A percentile compares a stretch with the other conserved stretches of the same genome.
Conservation (phyloP, 129 eudicot genomes). For the Rutidosis leptorrhynchoides region DNA sequence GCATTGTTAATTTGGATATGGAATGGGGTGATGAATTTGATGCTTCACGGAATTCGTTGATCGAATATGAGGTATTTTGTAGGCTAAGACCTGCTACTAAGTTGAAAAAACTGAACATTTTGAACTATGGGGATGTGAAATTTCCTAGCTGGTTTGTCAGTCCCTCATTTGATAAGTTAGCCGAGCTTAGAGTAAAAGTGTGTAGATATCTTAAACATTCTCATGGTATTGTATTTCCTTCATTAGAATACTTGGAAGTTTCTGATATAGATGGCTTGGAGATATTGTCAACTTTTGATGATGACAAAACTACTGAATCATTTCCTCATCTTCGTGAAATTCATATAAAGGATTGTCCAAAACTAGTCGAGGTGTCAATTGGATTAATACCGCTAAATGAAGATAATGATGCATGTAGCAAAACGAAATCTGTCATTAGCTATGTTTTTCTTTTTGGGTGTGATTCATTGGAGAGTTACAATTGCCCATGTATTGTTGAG, state of each 20-base stretch:
- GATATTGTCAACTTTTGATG: background rate
- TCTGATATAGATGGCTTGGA: background rate
- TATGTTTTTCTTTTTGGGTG: background rate
- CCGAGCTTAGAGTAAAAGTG: background rate
- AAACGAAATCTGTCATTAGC: no score
- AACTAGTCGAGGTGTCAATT: background rate
- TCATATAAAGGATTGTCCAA: background rate
- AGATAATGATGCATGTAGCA: background rate
- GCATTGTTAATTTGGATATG: background rate
- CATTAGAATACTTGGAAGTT: background rate
- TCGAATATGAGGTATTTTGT: background rate
- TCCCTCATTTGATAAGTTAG: background rate
- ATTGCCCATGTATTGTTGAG: background rate
- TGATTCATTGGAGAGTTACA: background rate
- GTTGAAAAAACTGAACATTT: background rate
- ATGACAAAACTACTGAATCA: no score
- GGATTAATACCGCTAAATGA: background rate
- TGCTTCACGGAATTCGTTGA: no score
- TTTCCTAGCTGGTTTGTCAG: conserved; percentile 1
- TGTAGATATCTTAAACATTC: background rate
- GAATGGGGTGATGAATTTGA: background rate
- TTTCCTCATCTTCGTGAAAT: conserved; percentile 2
- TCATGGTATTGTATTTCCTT: background rate
- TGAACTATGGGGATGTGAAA: background rate
- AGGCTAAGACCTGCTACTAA: background rate